Evolutionary conservation across 2,329 filamentous ascomycete species (phyloP).

Genomic region (Pseudohalonectria lignicola): DNA sequence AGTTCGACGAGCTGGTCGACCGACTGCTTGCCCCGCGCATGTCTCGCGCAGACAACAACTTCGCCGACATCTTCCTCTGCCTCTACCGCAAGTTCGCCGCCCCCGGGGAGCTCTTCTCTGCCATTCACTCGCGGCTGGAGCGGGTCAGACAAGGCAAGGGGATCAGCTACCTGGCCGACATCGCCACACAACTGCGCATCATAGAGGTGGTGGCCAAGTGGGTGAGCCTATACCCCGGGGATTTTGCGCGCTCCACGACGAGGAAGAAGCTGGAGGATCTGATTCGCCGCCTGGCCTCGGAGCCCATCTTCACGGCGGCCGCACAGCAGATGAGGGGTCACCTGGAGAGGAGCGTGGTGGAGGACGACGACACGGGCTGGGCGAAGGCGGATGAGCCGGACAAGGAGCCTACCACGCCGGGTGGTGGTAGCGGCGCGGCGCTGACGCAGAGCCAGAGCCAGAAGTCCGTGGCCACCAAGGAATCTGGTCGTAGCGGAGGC

Average conservation of each 20-base stretch:
- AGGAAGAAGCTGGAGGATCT: conserved; percentile 65
- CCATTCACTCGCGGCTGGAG: conserved; percentile 69
- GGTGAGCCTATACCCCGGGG: conserved; percentile 82
- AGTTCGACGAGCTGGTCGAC: conserved; percentile 69
- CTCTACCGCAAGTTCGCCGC: conserved; percentile 90
- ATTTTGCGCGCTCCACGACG: conserved; percentile 74
- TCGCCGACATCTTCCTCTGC: conserved; percentile 79
- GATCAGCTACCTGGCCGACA: conserved; percentile 55
- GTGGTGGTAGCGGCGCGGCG: conserved; percentile 1
- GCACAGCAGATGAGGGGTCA: conserved; percentile 77
- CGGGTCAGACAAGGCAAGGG: conserved; percentile 14
- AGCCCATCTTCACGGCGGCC: conserved; percentile 73
- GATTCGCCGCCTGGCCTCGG: conserved; percentile 59
- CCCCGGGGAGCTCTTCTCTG: conserved; percentile 64
- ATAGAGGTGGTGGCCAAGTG: conserved; percentile 79
- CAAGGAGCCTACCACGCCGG: conserved; percentile 12
- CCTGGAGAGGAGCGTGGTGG: conserved; percentile 58
- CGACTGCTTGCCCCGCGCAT: conserved; percentile 73
- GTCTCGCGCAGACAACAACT: conserved; percentile 82
- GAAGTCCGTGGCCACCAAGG: conserved; percentile 5
- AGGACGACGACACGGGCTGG: conserved; percentile 92
- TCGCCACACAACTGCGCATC: conserved; percentile 70
- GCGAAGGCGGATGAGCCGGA: conserved; percentile 63
- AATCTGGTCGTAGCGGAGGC: conserved; percentile 15
- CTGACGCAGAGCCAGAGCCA: background rate